Evolutionary conservation across 192 early-diverging fungal species (phyloP), one percentile per base, ranked within the genome.

Genomic region (Coemansia sp.): DNA sequence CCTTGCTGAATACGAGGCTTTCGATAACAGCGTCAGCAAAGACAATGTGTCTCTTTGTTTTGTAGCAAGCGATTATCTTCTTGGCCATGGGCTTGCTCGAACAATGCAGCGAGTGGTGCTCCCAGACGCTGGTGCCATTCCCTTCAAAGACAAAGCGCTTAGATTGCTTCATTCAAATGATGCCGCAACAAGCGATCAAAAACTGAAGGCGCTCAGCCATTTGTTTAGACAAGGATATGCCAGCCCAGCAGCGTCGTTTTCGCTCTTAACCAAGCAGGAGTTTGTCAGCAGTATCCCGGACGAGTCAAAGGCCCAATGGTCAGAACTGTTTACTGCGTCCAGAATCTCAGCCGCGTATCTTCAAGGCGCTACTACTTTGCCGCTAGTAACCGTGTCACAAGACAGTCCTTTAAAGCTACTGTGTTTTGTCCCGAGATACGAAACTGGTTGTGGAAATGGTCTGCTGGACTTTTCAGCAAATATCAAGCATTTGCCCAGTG

Each of bases 301-400:
- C 16, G 56, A 58, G 38, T 25, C 56, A 4, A 58, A 58, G 38
- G 37, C n/a, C 7, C 19, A 17, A n/a, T 58, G 56, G 56, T 22
- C 56, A 58, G 0, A n/a, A 4, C 6, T 58, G 7, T 58, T 58
- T 58, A 58, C 56, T 58, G 56, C 56, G 22, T 40, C 37, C 12
- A 62, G 43, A 43, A 62, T 62, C 17, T 62, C 60, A 11, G 60
- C 56, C 12, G 56, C 2, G 13, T 58, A 58, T 41, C 13, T 58
- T 37, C 32, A 58, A 41, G 13, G 16, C 14, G 56, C 38, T 58
- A 58, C 56, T 58, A 7, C 56, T 58, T 41, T 37, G 7, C 39
- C 39, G 53, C 14, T 38, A 13, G 51, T 22, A 22, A 8, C 50
- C 50, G 50, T 53, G 22, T 53, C 50, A 11, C 50, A 8, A 22